phyloP scores from a whole-genome alignment of 108 stramenopile species.

The Stephanodiscus triporus region DNA sequence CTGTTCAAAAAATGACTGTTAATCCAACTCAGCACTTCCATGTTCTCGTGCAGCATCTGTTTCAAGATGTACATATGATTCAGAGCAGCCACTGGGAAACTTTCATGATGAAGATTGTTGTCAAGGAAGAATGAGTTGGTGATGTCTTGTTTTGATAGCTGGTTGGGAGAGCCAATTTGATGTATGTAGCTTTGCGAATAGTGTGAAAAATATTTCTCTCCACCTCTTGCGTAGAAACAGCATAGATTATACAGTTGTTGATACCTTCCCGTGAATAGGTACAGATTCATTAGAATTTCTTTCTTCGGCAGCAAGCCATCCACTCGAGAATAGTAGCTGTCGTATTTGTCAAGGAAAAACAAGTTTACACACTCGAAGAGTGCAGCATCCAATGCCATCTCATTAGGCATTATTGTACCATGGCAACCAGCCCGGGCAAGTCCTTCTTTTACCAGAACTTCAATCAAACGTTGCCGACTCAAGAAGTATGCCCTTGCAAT shows the following conservation, averaged over 20 bases:
- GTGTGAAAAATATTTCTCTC: neutral
- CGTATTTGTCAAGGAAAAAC: constrained; percentile 6
- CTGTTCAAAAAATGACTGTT: neutral
- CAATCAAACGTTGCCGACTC: neutral
- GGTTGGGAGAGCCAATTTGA: neutral
- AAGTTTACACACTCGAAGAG: neutral
- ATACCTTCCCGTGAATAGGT: constrained; percentile 11
- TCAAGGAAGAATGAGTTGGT: neutral
- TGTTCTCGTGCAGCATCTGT: constrained; percentile 8
- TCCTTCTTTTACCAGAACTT: neutral
- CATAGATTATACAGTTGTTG: constrained; percentile 3
- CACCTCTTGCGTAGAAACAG: constrained; percentile 6
- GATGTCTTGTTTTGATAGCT: neutral
- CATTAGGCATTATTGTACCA: neutral
- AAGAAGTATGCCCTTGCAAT: neutral
- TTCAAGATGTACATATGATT: constrained; percentile 13
- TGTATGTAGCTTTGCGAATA: neutral
- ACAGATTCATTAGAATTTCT: constrained; percentile 1
- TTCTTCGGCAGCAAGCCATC: constrained; percentile 5
- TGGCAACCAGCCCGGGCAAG: neutral
- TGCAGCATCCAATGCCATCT: neutral
- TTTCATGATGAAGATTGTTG: constrained; percentile 4
- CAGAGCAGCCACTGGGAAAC: constrained; percentile 3
- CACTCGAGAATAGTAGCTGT: neutral
- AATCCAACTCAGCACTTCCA: neutral